Conservation (phyloP, 2,329 filamentous ascomycete genomes). For the Microsporum canis region DNA sequence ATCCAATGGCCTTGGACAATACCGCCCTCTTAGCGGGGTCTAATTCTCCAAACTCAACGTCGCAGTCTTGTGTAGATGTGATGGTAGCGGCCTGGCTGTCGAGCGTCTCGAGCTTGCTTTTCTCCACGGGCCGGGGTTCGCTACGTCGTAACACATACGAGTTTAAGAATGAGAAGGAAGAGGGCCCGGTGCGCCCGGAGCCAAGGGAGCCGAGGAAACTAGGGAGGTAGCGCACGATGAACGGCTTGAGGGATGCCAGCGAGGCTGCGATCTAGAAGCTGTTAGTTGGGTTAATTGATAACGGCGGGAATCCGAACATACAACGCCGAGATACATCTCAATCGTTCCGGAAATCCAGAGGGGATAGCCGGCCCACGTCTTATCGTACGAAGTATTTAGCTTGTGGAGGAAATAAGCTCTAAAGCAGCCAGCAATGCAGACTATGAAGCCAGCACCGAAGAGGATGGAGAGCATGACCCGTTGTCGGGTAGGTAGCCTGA, state of each 20-base stretch:
- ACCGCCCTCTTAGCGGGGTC: neutral
- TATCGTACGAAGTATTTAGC: neutral
- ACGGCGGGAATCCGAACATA: neutral
- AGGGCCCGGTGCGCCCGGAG: neutral
- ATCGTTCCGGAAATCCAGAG: neutral
- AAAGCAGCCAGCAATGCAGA: neutral
- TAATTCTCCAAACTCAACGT: neutral
- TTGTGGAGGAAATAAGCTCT: neutral
- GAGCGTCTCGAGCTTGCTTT: neutral
- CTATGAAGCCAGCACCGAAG: neutral
- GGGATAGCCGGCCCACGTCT: neutral
- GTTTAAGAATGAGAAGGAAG: neutral
- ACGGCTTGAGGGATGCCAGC: neutral
- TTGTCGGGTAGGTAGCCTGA: neutral
- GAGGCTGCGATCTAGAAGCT: neutral
- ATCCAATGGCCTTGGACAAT: neutral
- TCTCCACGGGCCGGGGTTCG: neutral
- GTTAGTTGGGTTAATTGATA: neutral
- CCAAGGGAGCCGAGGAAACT: neutral
- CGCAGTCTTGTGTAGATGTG: neutral
- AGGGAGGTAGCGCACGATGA: neutral
- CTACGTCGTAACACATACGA: neutral
- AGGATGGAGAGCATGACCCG: neutral
- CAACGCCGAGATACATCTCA: constrained; percentile 2
- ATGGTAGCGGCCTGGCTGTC: neutral